These are phyloP conservation scores for Penicillium waksmanii DNA, from an alignment of 495 filamentous ascomycete genomes.

Conservation along the genomic window DNA sequence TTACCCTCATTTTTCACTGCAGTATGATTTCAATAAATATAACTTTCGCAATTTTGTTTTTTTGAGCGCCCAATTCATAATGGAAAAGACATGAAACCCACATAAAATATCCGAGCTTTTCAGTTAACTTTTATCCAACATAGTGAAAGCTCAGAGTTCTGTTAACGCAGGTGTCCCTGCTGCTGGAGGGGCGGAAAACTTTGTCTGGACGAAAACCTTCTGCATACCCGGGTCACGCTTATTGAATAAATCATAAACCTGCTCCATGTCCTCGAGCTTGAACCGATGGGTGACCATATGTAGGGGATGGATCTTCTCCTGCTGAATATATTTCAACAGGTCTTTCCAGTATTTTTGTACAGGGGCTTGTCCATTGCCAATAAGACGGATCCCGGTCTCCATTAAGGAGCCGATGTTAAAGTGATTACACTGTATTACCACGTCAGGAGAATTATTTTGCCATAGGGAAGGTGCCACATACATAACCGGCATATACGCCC, in stretches of 20 bases:
- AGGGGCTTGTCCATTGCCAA: slow-evolving; percentile 79
- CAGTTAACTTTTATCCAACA: no score
- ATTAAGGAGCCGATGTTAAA: slow-evolving; percentile 86
- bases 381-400: slow-evolving; percentile 76
- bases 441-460: neutral
- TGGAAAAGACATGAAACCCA: no score
- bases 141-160: no score
- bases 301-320: slow-evolving; percentile 70
- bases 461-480: slow-evolving; percentile 44
- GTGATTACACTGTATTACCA: slow-evolving; percentile 63
- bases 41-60: no score
- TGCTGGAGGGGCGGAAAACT: slow-evolving; percentile 22
- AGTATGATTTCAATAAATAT: no score
- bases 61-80: no score
- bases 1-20: no score
- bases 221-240: slow-evolving; percentile 69
- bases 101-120: no score
- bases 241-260: slow-evolving; percentile 56
- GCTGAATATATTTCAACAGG: slow-evolving; percentile 64
- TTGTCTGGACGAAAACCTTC: slow-evolving; percentile 74
- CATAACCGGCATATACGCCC: slow-evolving; percentile 81
- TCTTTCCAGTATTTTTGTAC: slow-evolving; percentile 66
- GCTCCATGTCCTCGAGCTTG: slow-evolving; percentile 71
- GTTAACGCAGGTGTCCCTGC: no score
- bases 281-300: slow-evolving; percentile 82